These are phyloP conservation scores for Alternaria triticina DNA, from an alignment of 2,329 filamentous ascomycete species.

Conservation along the genomic window DNA sequence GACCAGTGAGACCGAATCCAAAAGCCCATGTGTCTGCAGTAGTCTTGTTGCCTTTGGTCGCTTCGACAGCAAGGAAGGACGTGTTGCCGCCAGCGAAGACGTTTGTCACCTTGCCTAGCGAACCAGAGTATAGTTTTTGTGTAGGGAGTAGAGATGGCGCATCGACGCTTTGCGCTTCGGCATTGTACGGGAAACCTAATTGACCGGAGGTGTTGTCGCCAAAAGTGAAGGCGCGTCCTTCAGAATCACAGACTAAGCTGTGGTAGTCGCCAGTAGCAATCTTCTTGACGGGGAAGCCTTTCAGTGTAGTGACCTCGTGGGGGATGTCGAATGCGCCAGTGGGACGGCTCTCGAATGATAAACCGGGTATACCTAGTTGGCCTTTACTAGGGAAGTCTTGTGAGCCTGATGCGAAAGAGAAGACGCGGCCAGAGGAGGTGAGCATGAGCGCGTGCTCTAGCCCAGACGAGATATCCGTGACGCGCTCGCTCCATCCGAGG, in stretches of 20 bases:
- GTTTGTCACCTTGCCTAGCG: conserved; percentile 71
- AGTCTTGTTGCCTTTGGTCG: conserved; percentile 65
- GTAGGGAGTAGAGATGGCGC: conserved; percentile 74
- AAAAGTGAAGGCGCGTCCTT: conserved; percentile 82
- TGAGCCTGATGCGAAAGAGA: conserved; percentile 82
- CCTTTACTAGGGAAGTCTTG: conserved; percentile 80
- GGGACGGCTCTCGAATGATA: conserved; percentile 81
- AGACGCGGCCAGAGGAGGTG: conserved; percentile 84
- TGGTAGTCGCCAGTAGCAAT: conserved; percentile 89
- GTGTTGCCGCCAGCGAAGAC: conserved; percentile 87
- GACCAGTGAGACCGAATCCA: conserved; percentile 83
- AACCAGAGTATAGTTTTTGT: conserved; percentile 73
- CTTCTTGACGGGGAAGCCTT: conserved; percentile 72
- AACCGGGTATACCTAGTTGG: conserved; percentile 83
- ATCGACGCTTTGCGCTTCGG: conserved; percentile 68
- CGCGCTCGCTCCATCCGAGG: conserved; percentile 72
- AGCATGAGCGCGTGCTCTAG: conserved; percentile 86
- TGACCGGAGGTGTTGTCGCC: conserved; percentile 94
- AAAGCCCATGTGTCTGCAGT: conserved; percentile 85
- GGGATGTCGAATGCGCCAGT: conserved; percentile 79
- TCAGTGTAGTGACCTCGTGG: conserved; percentile 76
- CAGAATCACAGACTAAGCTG: conserved; percentile 76
- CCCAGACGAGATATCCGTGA: conserved; percentile 77
- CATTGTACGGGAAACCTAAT: conserved; percentile 77
- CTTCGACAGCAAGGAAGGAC: conserved; percentile 87